A percentile compares a stretch with the other conserved stretches of the same genome.
These are phyloP conservation scores for Dionaea muscipula DNA, from an alignment of 179 eudicot species.

Conservation along the genomic window DNA sequence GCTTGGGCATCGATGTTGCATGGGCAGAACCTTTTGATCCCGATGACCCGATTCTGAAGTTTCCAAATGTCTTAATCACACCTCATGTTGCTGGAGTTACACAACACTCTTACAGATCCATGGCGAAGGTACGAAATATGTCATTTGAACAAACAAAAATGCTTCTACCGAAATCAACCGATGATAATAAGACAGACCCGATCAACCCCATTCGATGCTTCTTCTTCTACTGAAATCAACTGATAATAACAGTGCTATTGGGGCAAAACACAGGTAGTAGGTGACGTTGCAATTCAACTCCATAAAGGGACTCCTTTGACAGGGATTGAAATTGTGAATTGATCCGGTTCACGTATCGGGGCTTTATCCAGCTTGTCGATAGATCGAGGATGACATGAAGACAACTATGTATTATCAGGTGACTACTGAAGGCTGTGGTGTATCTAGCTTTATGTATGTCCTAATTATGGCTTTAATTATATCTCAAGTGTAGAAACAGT, in stretches of 20 bases:
- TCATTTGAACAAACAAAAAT: background rate
- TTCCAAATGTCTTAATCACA: constrained; percentile 71
- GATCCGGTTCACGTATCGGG: too few species aligned
- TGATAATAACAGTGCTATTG: background rate
- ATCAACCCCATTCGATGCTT: too few species aligned
- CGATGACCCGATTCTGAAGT: constrained; percentile 55
- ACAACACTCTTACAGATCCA: constrained; percentile 51
- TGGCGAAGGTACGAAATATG: constrained; percentile 64
- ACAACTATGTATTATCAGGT: too few species aligned
- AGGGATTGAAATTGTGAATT: constrained; percentile 66
- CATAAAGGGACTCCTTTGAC: constrained; percentile 42
- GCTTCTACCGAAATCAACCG: too few species aligned
- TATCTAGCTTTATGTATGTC: too few species aligned
- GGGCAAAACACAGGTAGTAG: constrained; percentile 48
- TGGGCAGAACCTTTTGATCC: constrained; percentile 98
- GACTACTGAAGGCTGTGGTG: too few species aligned
- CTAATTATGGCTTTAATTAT: too few species aligned
- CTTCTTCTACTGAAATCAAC: background rate
- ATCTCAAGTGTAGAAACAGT: too few species aligned
- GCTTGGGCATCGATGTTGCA: constrained; percentile 89
- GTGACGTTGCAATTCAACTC: constrained; percentile 72
- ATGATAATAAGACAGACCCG: too few species aligned
- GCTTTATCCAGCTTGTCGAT: too few species aligned
- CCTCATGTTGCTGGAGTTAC: constrained; percentile 98
- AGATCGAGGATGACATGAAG: too few species aligned